A percentile compares a stretch with the other conserved stretches of the same genome.
These are phyloP conservation scores for Pontederia paniculata DNA, from an alignment of 176 grass and related monocot species.

Conservation along the genomic window DNA sequence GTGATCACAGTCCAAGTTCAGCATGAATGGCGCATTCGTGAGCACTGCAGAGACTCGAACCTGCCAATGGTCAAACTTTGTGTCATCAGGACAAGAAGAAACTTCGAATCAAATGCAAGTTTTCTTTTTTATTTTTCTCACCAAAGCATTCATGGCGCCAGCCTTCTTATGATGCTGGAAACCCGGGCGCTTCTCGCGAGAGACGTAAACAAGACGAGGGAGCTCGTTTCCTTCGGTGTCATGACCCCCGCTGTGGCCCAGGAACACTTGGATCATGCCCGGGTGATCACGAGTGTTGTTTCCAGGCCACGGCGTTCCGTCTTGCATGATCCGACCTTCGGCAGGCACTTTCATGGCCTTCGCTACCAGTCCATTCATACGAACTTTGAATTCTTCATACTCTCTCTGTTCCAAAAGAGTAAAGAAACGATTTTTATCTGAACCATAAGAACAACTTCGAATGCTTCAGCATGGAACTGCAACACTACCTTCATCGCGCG, in stretches of 20 bases:
- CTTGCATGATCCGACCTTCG: conserved; percentile 98
- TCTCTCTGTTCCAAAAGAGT: conserved; percentile 41
- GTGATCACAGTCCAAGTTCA: conserved; percentile 95
- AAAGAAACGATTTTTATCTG: neutral
- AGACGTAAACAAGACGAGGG: conserved; percentile 87
- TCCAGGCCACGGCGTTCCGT: conserved; percentile 92
- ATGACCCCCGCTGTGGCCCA: conserved; percentile 87
- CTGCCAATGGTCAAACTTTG: conserved; percentile 10
- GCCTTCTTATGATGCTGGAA: conserved; percentile 99
- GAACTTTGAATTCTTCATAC: conserved; percentile 98
- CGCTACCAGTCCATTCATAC: conserved; percentile 86
- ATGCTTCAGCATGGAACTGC: neutral
- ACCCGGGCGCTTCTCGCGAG: conserved; percentile 90
- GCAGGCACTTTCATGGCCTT: conserved; percentile 77
- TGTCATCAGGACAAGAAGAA: conserved; percentile 2
- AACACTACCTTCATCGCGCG: conserved; percentile 83
- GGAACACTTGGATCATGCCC: conserved; percentile 98
- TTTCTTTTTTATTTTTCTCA: conserved; percentile 2
- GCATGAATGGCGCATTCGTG: conserved; percentile 94
- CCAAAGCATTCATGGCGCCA: conserved; percentile 96
- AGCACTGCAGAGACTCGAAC: conserved; percentile 95
- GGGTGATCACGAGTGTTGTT: conserved; percentile 99
- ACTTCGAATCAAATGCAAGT: no score
- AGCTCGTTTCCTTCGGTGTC: conserved; percentile 93
- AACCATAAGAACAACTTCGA: neutral